phyloP scores from a whole-genome alignment of 148 eudicot genomes.

The Camellia japonica region DNA sequence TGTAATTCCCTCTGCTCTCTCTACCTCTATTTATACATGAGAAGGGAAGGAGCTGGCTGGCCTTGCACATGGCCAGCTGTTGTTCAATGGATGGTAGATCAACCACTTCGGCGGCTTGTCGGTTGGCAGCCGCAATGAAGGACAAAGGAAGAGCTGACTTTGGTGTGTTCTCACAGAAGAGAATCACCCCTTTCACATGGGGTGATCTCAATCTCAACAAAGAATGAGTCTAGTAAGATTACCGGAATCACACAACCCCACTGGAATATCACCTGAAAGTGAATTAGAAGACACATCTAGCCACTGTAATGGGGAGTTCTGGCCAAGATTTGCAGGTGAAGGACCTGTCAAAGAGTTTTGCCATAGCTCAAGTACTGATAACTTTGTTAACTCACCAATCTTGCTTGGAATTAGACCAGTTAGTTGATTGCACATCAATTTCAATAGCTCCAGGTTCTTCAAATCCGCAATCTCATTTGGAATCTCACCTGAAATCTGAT shows the following conservation, averaged over 20 bases:
- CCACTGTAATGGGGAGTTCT: constrained; percentile 65
- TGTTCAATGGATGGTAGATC: too few species aligned
- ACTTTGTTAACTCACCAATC: constrained; percentile 40
- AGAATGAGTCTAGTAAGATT: constrained; percentile 66
- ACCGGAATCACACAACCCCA: constrained; percentile 49
- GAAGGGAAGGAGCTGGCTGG: too few species aligned
- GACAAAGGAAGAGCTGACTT: too few species aligned
- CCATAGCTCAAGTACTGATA: constrained; percentile 79
- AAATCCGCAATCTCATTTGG: constrained; percentile 51
- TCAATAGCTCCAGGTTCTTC: constrained; percentile 60
- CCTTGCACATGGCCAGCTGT: too few species aligned
- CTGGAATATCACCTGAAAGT: constrained; percentile 67
- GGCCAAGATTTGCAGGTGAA: constrained; percentile 78
- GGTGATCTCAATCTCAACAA: too few species aligned
- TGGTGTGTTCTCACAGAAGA: too few species aligned
- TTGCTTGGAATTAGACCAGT: constrained; percentile 54
- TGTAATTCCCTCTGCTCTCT: too few species aligned
- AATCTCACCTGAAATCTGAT: constrained; percentile 54
- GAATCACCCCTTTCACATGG: too few species aligned
- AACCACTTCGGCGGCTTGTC: too few species aligned
- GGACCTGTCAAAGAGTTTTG: constrained; percentile 71
- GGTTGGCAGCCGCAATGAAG: too few species aligned
- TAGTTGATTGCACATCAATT: constrained; percentile 67
- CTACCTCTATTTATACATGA: too few species aligned
- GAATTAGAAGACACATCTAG: constrained; percentile 85